These are phyloP conservation scores for Akanthomyces lecanii DNA, from an alignment of 2,329 filamentous ascomycete genomes.

Conservation along the genomic window DNA sequence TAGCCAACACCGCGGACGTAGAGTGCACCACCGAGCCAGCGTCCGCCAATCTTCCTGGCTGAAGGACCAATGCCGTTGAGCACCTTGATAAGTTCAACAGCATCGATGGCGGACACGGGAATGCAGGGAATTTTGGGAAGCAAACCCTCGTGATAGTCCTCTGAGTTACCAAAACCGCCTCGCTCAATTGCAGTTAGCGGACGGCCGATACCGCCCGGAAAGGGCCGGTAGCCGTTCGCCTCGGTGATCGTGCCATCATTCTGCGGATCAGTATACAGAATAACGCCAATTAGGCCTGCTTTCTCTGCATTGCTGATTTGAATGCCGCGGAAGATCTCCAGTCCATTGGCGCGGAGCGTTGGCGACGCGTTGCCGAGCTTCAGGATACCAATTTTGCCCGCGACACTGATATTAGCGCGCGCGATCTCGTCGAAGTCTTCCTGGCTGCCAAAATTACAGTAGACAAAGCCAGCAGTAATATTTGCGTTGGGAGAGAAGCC, in stretches of 20 bases:
- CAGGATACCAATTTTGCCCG: conserved; percentile 35
- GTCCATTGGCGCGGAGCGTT: conserved; percentile 52
- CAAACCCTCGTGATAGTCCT: conserved; percentile 38
- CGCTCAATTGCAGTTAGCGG: conserved; percentile 24
- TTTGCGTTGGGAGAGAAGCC: conserved; percentile 1
- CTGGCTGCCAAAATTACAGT: conserved; percentile 9
- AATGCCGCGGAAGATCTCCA: conserved; percentile 64
- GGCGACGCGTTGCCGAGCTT: conserved; percentile 61
- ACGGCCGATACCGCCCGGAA: conserved; percentile 39
- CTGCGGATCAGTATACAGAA: conserved; percentile 81
- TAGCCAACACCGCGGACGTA: conserved; percentile 34
- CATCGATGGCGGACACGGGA: conserved; percentile 74
- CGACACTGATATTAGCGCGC: not conserved
- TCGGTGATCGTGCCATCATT: conserved; percentile 76
- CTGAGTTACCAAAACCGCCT: conserved; percentile 68
- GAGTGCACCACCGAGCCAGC: conserved; percentile 52
- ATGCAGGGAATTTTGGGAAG: conserved; percentile 75
- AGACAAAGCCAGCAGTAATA: not conserved
- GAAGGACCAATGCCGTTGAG: conserved; percentile 72
- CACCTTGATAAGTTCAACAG: conserved; percentile 69
- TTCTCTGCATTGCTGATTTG: conserved; percentile 84
- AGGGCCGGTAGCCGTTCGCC: conserved; percentile 68
- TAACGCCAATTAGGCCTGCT: conserved; percentile 72
- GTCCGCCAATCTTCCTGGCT: conserved; percentile 59
- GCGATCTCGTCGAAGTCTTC: conserved; percentile 11